Conservation (phyloP, 2,329 filamentous ascomycete genomes). For the Fusarium protoensiforme region DNA sequence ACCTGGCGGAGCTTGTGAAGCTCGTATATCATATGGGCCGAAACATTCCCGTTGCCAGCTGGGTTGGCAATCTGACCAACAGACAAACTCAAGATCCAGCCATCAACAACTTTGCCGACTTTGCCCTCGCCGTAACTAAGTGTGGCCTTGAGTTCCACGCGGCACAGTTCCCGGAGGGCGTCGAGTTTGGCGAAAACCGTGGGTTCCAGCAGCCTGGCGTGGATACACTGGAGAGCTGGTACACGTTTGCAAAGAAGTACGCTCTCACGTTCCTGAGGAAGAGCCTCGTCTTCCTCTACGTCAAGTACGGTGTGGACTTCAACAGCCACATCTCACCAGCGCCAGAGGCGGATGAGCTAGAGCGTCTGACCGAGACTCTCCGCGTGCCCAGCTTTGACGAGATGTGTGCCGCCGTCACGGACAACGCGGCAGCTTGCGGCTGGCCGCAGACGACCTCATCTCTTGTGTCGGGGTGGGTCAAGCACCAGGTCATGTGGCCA, state of each 20-base stretch:
- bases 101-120: slow-evolving; percentile 66
- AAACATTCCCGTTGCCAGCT: slow-evolving; percentile 63
- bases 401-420: slow-evolving; percentile 73
- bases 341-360: slow-evolving; percentile 79
- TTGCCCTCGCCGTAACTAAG: slow-evolving; percentile 62
- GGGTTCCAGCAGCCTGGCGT: slow-evolving; percentile 68
- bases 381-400: slow-evolving; percentile 82
- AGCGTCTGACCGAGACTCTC: slow-evolving; percentile 81
- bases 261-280: slow-evolving; percentile 93
- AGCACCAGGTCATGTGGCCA: slow-evolving; percentile 64
- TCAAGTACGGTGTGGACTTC: slow-evolving; percentile 90
- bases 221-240: slow-evolving; percentile 64
- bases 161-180: slow-evolving; percentile 41
- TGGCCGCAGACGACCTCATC: slow-evolving; percentile 60
- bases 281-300: slow-evolving; percentile 82
- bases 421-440: slow-evolving; percentile 55
- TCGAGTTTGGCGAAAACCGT: slow-evolving; percentile 50
- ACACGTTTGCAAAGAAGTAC: slow-evolving; percentile 79
- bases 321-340: slow-evolving; percentile 73
- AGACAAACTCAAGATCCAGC: slow-evolving; percentile 57
- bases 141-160: slow-evolving; percentile 55
- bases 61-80: slow-evolving; percentile 58
- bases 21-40: slow-evolving; percentile 71
- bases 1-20: slow-evolving; percentile 90
- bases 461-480: slow-evolving; percentile 78